Evolutionary conservation across 805 yeast species (phyloP).

Genomic region (Saccharomyces paradoxus): DNA sequence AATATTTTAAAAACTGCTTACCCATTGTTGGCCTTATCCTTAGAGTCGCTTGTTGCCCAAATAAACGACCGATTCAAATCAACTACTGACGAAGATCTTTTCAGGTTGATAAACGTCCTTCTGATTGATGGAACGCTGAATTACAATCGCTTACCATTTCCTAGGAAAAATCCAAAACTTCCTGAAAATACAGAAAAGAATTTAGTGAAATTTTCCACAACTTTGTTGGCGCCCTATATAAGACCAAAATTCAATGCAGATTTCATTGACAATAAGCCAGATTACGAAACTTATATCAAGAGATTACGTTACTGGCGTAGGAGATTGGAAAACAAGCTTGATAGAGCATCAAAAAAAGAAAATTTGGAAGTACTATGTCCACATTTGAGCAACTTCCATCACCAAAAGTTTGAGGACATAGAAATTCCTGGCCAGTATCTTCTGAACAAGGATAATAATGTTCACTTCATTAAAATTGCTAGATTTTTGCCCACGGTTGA

Average conservation of each 20-base stretch:
- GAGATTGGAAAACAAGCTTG: constrained; percentile 83
- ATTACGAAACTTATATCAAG: constrained; percentile 75
- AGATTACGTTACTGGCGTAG: constrained; percentile 89
- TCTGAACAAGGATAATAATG: constrained; percentile 75
- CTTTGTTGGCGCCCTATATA: constrained; percentile 80
- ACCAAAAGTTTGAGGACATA: constrained; percentile 94
- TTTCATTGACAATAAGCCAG: constrained; percentile 79
- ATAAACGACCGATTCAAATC: constrained; percentile 89
- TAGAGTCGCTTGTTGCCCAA: constrained; percentile 94
- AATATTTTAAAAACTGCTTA: constrained; percentile 93
- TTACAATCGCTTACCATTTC: constrained; percentile 75
- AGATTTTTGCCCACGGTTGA: constrained; percentile 85
- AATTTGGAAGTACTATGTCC: constrained; percentile 88
- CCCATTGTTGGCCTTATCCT: constrained; percentile 82
- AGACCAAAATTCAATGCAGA: constrained; percentile 88
- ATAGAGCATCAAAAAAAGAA: constrained; percentile 69
- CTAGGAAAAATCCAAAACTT: constrained; percentile 77
- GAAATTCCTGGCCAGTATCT: constrained; percentile 96
- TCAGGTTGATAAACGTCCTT: constrained; percentile 83
- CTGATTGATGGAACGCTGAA: constrained; percentile 90
- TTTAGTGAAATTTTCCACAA: constrained; percentile 82
- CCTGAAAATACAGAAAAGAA: constrained; percentile 90
- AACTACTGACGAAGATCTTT: constrained; percentile 92
- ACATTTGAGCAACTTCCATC: constrained; percentile 93
- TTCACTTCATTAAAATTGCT: constrained; percentile 89